Evolutionary conservation across 2,329 filamentous ascomycete species (phyloP).

Genomic region (Diaporthe nobilis): DNA sequence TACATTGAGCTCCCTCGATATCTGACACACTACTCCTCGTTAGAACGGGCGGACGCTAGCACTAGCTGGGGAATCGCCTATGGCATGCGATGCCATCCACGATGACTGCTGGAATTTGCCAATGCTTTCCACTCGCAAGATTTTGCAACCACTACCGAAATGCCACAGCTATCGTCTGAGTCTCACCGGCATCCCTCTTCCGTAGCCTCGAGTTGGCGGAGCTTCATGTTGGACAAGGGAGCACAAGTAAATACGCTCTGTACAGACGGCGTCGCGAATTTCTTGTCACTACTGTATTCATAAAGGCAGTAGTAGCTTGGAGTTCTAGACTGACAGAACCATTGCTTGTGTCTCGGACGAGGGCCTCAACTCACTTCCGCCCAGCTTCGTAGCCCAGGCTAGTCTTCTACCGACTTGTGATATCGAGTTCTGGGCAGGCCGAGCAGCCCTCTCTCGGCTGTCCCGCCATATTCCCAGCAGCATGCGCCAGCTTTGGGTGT

Average conservation of each 20-base stretch:
- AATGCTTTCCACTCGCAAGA: not conserved
- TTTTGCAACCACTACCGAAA: not conserved
- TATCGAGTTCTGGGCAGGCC: not conserved
- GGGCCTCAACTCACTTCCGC: not conserved
- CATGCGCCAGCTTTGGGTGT: not conserved
- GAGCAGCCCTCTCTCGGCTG: not conserved
- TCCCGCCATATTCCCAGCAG: not conserved
- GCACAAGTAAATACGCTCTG: not conserved
- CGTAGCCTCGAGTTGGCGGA: not conserved
- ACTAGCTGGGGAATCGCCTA: not conserved
- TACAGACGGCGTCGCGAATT: not conserved
- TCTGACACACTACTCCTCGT: not conserved
- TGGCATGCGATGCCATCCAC: not conserved
- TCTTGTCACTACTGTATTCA: not conserved
- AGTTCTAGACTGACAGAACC: not conserved
- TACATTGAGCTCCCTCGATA: not conserved
- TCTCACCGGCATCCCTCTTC: not conserved
- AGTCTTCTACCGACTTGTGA: no score
- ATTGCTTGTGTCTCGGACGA: not conserved
- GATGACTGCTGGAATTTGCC: not conserved
- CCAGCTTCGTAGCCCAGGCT: not conserved
- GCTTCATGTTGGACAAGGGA: not conserved
- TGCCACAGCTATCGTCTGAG: not conserved
- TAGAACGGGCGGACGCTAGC: slow-evolving; percentile 1
- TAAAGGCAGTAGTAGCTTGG: not conserved